Evolutionary conservation across 139 green algal species (phyloP).

Genomic region (Ettlia oleoabundans): DNA sequence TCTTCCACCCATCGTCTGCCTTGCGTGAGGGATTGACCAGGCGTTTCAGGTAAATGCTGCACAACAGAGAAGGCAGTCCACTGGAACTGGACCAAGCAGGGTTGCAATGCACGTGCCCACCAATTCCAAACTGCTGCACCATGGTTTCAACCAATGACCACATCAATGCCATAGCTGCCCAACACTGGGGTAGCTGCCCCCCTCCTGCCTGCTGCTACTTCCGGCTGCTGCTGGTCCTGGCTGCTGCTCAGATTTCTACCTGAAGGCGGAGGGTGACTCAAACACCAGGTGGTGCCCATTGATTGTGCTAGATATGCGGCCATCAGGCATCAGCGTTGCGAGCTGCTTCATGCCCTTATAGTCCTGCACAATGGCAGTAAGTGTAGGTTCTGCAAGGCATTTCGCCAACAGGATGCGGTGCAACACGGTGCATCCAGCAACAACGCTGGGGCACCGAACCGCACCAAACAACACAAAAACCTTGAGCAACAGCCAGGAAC

Average conservation of each 20-base stretch:
- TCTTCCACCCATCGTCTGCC: constrained; percentile 92
- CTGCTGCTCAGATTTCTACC: too few relatives aligned
- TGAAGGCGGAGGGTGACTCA: constrained; percentile 85
- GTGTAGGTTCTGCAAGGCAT: too few relatives aligned
- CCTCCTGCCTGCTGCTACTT: background rate
- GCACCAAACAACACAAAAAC: too few relatives aligned
- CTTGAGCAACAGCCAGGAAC: too few relatives aligned
- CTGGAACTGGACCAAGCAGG: constrained; percentile 66
- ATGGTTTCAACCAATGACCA: constrained; percentile 55
- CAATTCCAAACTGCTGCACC: too few relatives aligned
- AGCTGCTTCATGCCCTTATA: constrained; percentile 77
- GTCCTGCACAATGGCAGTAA: constrained; percentile 51
- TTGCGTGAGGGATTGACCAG: constrained; percentile 83
- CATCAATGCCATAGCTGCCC: background rate
- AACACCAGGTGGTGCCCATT: constrained; percentile 55
- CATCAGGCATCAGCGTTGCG: constrained; percentile 65
- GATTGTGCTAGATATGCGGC: constrained; percentile 58
- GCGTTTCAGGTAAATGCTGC: constrained; percentile 86
- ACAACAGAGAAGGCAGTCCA: constrained; percentile 62
- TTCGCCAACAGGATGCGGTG: too few relatives aligned
- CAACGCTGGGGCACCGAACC: too few relatives aligned
- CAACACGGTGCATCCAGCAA: too few relatives aligned
- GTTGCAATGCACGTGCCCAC: too few relatives aligned
- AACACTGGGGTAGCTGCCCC: background rate
- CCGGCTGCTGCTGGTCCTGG: too few relatives aligned